A percentile compares a stretch with the other conserved stretches of the same genome.
Evolutionary conservation across 2,329 filamentous ascomycete species (phyloP).

Genomic region (Eurotiales sp.): DNA sequence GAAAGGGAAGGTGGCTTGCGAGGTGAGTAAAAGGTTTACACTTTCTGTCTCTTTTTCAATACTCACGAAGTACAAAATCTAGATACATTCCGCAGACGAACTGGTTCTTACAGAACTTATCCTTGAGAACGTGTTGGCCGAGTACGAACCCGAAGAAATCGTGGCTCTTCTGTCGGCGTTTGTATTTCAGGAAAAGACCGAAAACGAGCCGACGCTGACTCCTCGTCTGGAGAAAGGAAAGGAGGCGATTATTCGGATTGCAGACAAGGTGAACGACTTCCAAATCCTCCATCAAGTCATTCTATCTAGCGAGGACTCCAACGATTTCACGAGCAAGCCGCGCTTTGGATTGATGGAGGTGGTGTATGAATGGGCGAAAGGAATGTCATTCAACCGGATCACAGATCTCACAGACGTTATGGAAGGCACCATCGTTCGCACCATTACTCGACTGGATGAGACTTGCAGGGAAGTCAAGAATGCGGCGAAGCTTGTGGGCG

Average conservation of each 20-base stretch:
- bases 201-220: slow-evolving; percentile 73
- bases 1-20: slow-evolving; percentile 97
- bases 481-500: slow-evolving; percentile 89
- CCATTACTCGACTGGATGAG: slow-evolving; percentile 91
- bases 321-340: slow-evolving; percentile 82
- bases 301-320: slow-evolving; percentile 80
- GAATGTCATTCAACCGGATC: slow-evolving; percentile 98
- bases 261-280: slow-evolving; percentile 85
- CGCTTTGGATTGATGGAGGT: slow-evolving; percentile 95
- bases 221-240: slow-evolving; percentile 77
- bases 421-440: slow-evolving; percentile 93
- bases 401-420: slow-evolving; percentile 93
- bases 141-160: slow-evolving; percentile 94
- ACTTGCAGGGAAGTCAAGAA: slow-evolving; percentile 97
- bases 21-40: slow-evolving; percentile 47
- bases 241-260: slow-evolving; percentile 81
- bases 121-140: slow-evolving; percentile 90
- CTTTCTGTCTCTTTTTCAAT: background rate
- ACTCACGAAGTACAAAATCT: no score
- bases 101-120: slow-evolving; percentile 93
- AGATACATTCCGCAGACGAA: slow-evolving; percentile 93
- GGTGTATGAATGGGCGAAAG: slow-evolving; percentile 96
- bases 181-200: slow-evolving; percentile 97
- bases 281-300: slow-evolving; percentile 92
- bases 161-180: slow-evolving; percentile 90